Conservation (phyloP, 2,329 filamentous ascomycete genomes). For the Sphaerostilbella broomeana region DNA sequence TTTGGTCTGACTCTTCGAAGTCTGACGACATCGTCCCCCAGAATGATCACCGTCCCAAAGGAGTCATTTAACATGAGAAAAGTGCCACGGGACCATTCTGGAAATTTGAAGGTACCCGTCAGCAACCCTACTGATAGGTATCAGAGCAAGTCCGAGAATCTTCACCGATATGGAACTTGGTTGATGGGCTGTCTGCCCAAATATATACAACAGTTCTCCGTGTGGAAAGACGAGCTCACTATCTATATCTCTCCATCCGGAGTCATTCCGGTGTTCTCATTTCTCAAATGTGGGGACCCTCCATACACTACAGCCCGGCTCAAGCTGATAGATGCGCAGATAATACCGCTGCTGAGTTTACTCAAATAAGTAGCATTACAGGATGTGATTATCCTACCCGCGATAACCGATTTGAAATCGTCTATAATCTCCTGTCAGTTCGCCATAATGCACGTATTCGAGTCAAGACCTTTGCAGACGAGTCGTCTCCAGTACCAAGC, state of each 20-base stretch:
- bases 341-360: constrained; percentile 96
- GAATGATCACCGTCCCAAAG: constrained; percentile 51
- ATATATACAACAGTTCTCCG: constrained; percentile 97
- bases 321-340: constrained; percentile 40
- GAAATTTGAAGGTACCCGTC: constrained; percentile 67
- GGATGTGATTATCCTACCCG: constrained; percentile 93
- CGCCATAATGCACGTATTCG: constrained; percentile 94
- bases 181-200: constrained; percentile 94
- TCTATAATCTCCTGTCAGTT: constrained; percentile 94
- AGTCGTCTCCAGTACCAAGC: constrained; percentile 87
- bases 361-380: constrained; percentile 85
- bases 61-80: constrained; percentile 61
- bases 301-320: background rate
- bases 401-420: constrained; percentile 92
- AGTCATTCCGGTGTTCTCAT: constrained; percentile 84
- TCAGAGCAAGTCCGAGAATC: constrained; percentile 73
- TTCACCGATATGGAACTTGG: constrained; percentile 95
- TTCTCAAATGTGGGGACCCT: constrained; percentile 65
- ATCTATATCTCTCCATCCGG: constrained; percentile 87
- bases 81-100: constrained; percentile 50
- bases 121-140: constrained; percentile 94
- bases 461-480: constrained; percentile 98
- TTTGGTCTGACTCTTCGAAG: constrained; percentile 38
- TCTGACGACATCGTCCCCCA: constrained; percentile 43
- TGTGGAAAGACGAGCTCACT: constrained; percentile 98